phyloP scores from a whole-genome alignment of 2,329 filamentous ascomycete genomes.

The Ampelomyces quisqualis region DNA sequence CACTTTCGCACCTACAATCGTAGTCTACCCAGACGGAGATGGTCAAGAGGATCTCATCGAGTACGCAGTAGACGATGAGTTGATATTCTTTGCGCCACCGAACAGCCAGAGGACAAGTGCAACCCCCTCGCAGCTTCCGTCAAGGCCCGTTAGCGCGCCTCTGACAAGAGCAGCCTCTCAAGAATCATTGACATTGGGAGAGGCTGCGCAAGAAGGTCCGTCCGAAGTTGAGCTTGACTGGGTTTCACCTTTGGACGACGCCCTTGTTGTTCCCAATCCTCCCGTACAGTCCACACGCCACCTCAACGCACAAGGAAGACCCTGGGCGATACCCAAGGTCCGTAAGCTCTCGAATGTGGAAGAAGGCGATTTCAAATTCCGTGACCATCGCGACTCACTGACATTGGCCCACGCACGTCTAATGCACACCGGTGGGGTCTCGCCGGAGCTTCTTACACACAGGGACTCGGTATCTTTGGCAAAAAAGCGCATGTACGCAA shows the following conservation, averaged over 20 bases:
- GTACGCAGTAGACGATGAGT: constrained; percentile 21
- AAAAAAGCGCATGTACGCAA: constrained; percentile 31
- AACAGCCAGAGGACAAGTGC: constrained; percentile 34
- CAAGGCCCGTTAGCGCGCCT: constrained; percentile 22
- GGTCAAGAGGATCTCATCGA: constrained; percentile 8
- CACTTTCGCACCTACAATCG: constrained; percentile 26
- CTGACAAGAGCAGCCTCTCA: constrained; percentile 14
- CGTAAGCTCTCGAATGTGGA: constrained; percentile 35
- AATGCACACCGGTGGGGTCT: constrained; percentile 15
- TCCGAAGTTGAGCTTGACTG: not conserved
- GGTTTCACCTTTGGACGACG: not conserved
- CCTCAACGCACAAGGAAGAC: constrained; percentile 5
- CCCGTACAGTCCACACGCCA: constrained; percentile 5
- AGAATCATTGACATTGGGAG: constrained; percentile 6
- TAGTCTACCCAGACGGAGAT: constrained; percentile 34
- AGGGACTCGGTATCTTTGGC: constrained; percentile 25
- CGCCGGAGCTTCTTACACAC: constrained; percentile 25
- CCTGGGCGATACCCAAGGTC: constrained; percentile 1
- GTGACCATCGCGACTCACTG: constrained; percentile 37
- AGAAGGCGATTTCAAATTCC: constrained; percentile 29
- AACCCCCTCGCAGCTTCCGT: constrained; percentile 19
- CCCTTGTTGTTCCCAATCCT: constrained; percentile 10
- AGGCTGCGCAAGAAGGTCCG: not conserved
- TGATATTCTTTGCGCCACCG: constrained; percentile 25
- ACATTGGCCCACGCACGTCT: constrained; percentile 32